phyloP scores from a whole-genome alignment of 371 early-diverging fungal species.

The Apophysomyces elegans region DNA sequence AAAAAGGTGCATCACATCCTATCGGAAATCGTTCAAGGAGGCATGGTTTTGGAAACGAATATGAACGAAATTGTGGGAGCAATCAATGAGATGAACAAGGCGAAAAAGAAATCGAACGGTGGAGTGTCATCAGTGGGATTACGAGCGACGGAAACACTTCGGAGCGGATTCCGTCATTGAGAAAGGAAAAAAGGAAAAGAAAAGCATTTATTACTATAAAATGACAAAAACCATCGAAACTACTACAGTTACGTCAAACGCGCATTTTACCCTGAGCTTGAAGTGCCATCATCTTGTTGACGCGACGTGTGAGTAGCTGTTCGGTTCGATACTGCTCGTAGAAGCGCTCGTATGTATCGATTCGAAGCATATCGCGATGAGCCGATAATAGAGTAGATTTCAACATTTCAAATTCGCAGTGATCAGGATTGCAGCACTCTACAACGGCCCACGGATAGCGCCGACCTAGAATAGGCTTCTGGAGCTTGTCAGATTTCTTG shows the following conservation, averaged over 20 bases:
- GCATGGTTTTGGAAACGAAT: constrained; percentile 75
- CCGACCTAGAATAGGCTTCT: constrained; percentile 64
- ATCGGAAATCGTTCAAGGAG: constrained; percentile 79
- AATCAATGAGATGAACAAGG: constrained; percentile 57
- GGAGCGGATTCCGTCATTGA: constrained; percentile 49
- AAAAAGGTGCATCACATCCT: constrained; percentile 71
- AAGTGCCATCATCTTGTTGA: constrained; percentile 21
- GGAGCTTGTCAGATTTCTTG: neutral
- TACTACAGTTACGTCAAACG: neutral
- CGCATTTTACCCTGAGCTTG: constrained; percentile 13
- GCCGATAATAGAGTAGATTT: constrained; percentile 55
- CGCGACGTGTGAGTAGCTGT: constrained; percentile 59
- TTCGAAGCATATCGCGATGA: constrained; percentile 83
- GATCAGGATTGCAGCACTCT: constrained; percentile 80
- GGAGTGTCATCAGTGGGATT: constrained; percentile 41
- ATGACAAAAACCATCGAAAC: neutral
- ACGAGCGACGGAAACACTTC: constrained; percentile 47
- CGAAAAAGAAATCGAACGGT: constrained; percentile 48
- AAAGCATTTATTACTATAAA: neutral
- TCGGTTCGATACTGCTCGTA: constrained; percentile 92
- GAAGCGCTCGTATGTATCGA: constrained; percentile 82
- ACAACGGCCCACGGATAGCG: constrained; percentile 98
- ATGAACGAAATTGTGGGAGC: constrained; percentile 67
- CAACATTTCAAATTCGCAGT: constrained; percentile 80
- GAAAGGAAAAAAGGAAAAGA: neutral